Percentiles rank a stretch among this genome's conserved stretches.
These are phyloP conservation scores for Trypanosoma cruzi DNA, from an alignment of 208 protist species.

Conservation along the genomic window DNA sequence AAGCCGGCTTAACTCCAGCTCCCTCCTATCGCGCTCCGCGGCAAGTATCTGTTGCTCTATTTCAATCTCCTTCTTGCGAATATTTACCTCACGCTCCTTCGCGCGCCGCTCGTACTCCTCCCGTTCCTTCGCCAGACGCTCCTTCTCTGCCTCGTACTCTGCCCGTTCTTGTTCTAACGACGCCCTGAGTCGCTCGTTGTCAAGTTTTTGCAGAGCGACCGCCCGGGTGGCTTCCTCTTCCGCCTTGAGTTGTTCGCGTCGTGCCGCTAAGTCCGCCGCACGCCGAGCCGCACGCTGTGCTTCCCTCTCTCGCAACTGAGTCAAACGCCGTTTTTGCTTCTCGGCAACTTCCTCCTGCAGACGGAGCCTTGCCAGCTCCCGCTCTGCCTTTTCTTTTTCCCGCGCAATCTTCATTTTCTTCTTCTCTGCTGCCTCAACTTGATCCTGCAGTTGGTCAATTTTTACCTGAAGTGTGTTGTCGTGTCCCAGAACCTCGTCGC, in stretches of 20 bases:
- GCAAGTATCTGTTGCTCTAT: constrained; percentile 52
- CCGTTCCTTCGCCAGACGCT: constrained; percentile 49
- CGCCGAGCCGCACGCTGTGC: constrained; percentile 35
- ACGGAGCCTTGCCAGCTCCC: constrained; percentile 29
- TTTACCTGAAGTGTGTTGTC: constrained; percentile 38
- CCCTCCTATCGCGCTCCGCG: constrained; percentile 42
- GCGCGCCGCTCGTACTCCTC: constrained; percentile 39
- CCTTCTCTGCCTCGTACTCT: constrained; percentile 44
- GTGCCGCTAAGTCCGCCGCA: constrained; percentile 45
- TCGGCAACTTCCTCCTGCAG: constrained; percentile 32
- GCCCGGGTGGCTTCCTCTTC: constrained; percentile 56
- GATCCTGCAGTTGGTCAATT: constrained; percentile 37
- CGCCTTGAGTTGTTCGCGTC: constrained; percentile 48
- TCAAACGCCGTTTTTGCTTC: constrained; percentile 24
- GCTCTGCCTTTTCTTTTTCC: constrained; percentile 36
- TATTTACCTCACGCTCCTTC: constrained; percentile 46
- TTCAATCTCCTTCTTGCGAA: constrained; percentile 57
- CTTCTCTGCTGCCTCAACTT: constrained; percentile 33
- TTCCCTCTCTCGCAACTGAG: constrained; percentile 34
- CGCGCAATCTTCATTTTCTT: constrained; percentile 34
- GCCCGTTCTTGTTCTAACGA: constrained; percentile 45
- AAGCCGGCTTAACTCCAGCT: constrained; percentile 41
- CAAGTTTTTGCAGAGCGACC: constrained; percentile 51
- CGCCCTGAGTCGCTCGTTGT: constrained; percentile 65
- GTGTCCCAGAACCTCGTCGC: constrained; percentile 27